Base-by-base conservation (phyloP, 2,329 filamentous ascomycete species). In the Pseudopithomyces maydicus region DNA sequence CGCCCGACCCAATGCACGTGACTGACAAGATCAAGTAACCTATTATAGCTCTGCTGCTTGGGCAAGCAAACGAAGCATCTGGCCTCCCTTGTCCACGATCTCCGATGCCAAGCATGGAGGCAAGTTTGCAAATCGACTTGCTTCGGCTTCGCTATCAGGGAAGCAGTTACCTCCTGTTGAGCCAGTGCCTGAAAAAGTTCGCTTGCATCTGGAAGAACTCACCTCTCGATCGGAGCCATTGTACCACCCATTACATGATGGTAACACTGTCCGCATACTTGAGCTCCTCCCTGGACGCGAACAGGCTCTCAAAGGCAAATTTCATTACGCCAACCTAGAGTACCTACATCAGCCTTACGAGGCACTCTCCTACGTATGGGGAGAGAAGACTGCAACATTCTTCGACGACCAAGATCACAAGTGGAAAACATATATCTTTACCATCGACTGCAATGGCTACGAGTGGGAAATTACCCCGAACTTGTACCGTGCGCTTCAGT, bases 301-400 rank as follows among this genome's bases (percentile, higher is more conserved):
- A 5, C 32, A 48, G 7, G 33, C 52, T 15, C 35, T 54, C 5
- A 12, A 11, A 8, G 26, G 42, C 32, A 33, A 12, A 5, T 46
- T 53, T 22, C 35, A 45, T 20, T 46, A 45, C 17, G 50, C 22
- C 5, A 45, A 41, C 52, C 22, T 47, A 14, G 17, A 42, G 15
- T 14, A 45, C 20, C n/a, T 44, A 2, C 33, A 53, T 19, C 23
- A 22, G 15, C 19, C 46, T 19, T 54, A 54, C 19, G 52, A 54
- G 15, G 54, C 54, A 14, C 17, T 53, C 2, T 56, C 47, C 15
- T 56, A 56, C 17, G 49, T 48, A 7, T 56, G 54, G 54, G 54
- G 51, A 11, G 19, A 44, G 19, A 17, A 42, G 19, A 20, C 15
- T 11, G 10, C 39, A 3, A 15, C 4, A 6, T 20, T 19, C 19